These are phyloP conservation scores for Phialophora chinensis DNA, from an alignment of 2,329 filamentous ascomycete genomes.

Conservation along the genomic window DNA sequence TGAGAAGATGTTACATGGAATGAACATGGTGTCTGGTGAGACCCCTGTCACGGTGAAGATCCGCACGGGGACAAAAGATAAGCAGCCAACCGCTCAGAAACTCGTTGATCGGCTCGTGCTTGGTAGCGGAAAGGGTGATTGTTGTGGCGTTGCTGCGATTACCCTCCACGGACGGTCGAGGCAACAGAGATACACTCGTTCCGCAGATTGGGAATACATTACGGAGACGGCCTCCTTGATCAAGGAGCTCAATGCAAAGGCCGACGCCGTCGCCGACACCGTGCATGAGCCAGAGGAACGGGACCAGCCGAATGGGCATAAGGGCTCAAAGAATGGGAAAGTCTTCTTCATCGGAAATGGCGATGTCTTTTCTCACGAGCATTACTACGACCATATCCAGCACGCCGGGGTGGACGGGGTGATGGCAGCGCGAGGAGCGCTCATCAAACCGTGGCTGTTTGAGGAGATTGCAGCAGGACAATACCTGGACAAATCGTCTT, in stretches of 20 bases:
- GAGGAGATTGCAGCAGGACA: slow-evolving; percentile 92
- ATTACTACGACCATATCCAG: slow-evolving; percentile 80
- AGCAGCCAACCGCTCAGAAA: slow-evolving; percentile 77
- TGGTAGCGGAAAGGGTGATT: slow-evolving; percentile 63
- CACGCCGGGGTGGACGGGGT: slow-evolving; percentile 85
- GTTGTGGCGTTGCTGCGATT: slow-evolving; percentile 88
- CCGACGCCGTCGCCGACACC: slow-evolving; percentile 74
- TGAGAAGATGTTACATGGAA: slow-evolving; percentile 92
- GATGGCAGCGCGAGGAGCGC: slow-evolving; percentile 94
- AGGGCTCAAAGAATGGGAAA: slow-evolving; percentile 53
- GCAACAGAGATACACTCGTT: slow-evolving; percentile 90
- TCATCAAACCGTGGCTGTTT: slow-evolving; percentile 98
- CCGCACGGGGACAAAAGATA: slow-evolving; percentile 84
- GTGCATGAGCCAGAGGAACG: slow-evolving; percentile 75
- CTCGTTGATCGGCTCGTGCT: slow-evolving; percentile 83
- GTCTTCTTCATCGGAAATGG: slow-evolving; percentile 96
- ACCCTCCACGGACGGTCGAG: slow-evolving; percentile 92
- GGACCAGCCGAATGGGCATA: slow-evolving; percentile 65
- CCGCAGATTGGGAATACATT: slow-evolving; percentile 95
- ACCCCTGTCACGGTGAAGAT: slow-evolving; percentile 95
- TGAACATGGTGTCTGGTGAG: slow-evolving; percentile 90
- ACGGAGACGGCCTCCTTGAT: slow-evolving; percentile 85
- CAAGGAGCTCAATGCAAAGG: slow-evolving; percentile 75
- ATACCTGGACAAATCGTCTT: slow-evolving; percentile 92
- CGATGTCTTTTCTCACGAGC: slow-evolving; percentile 90